Base-by-base conservation (phyloP, 2,329 filamentous ascomycete species). In the Arthroderma uncinatum region DNA sequence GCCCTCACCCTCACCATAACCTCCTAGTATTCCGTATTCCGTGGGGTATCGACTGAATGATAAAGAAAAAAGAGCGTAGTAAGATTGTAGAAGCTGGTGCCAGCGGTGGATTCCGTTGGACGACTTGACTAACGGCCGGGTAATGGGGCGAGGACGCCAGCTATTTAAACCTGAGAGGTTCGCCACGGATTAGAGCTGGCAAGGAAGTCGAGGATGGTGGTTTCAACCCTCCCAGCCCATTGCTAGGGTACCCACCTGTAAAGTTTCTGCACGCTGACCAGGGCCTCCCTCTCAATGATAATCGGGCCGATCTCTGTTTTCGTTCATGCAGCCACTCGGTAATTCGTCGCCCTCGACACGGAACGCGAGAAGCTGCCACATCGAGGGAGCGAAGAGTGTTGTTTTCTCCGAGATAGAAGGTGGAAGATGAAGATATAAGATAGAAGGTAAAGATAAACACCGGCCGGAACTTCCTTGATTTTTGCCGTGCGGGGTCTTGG, bases 201-300 rank as follows among this genome's bases (percentile, higher is more conserved):
- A 48, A 28, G 44, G 44, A 48, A 48, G 21, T 21, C 8, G 44
- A 47, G 44, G n/a, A 48, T 48, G 12, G n/a, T 16, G 44, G 44
- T 48, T 48, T 48, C 44, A 48, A 48, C 23, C 44, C 25, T 30
- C 21, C 44, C 25, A 21, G 21, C 16, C 44, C 28, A 9, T 28
- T 28, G 44, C 44, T 48, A 21, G 44, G 16, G 44, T 48, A 48
- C 23, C 44, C 44, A 48, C 44, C 44, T n/a, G 25, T 25, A 28
- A 48, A 48, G 44, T 48, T 48, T 48, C 44, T 48, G 44, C 44
- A 48, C 44, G 44, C 44, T 30, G 25, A 48, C 44, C 23, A 30
- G 44, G 44, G 44, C 10, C 21, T 12, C 44, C 25, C 6, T 30
- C 25, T 12, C 28, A 21, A n/a, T 48, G 44, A 14, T 48, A 28